Evolutionary conservation across 257 asterid species (phyloP).

Genomic region (Solanum etuberosum): DNA sequence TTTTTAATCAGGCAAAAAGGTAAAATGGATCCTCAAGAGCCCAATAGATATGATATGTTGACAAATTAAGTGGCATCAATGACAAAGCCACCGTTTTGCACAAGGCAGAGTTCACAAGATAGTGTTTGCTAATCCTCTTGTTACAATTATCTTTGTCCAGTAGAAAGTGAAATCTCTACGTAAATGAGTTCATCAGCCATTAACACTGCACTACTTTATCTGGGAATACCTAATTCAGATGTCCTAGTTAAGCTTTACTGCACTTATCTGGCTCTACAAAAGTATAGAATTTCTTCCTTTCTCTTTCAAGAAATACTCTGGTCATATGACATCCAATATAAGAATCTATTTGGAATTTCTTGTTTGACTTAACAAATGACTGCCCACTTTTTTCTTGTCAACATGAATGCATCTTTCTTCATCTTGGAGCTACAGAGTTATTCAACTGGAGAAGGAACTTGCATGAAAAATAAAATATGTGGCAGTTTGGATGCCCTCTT

Average conservation of each 20-base stretch:
- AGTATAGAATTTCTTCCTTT: not conserved
- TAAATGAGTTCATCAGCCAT: not conserved
- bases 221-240: not conserved
- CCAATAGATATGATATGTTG: not conserved
- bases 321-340: not conserved
- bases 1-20: not conserved
- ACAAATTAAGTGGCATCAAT: not conserved
- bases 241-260: not conserved
- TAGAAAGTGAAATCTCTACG: not conserved
- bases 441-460: not conserved
- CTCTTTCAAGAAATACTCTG: not conserved
- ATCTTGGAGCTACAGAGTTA: not conserved
- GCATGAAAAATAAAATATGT: not conserved
- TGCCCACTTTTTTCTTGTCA: not conserved
- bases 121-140: not conserved
- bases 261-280: not conserved
- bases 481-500: conserved; percentile 3
- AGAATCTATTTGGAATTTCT: not conserved
- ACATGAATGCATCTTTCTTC: not conserved
- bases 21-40: not conserved
- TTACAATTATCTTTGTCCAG: not conserved
- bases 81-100: not conserved
- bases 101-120: not conserved
- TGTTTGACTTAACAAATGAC: not conserved
- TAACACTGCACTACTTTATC: not conserved